Evolutionary conservation across 306 rosid genomes (phyloP), one percentile per base, ranked within the genome.

Genomic region (Lathyrus oleraceus): DNA sequence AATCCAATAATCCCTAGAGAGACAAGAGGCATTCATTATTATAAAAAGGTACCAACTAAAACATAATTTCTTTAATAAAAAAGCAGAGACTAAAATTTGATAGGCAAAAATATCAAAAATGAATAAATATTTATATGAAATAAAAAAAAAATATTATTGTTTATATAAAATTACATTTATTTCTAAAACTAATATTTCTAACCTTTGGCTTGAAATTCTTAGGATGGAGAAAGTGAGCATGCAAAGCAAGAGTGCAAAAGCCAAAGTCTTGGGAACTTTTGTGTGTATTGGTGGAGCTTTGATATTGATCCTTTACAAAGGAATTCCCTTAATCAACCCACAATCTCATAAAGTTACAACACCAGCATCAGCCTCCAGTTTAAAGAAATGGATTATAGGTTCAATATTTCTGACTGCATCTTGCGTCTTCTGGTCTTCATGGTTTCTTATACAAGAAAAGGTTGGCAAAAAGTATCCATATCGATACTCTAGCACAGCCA

Each of bases 371-470:
- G 14, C 71, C 16, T 45, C 78, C 10, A 61, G 53, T 45, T 60
- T 44, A 62, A 81, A 82, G 79, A 86, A 73, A 72, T 85, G 96
- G 98, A 76, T 78, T 1, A 8, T 79, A 13, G 97, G 97, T 72
- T 87, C 98, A 23, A 20, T 84, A 13, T 68, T 88, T 54, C 67
- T 85, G 48, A 61, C 76, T 38, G 80, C 75, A 67, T 90, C 85
- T 40, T 81, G 90, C 73, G 19, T 88, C 49, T 53, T 83, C 76
- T 93, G 97, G 97, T 86, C 97, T 3, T 90, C 97, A 35, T 93
- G 98, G 98, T 93, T 90, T 67, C 90, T 88, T 23, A 79, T 90
- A 69, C 98, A 94, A 84, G 81, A 85, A 53, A 85, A 69, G 71
- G 80, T 94, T 51, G 76, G 91, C 60, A 78, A 80, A 67, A 83